phyloP scores from a whole-genome alignment of 495 filamentous ascomycete genomes.

The Aspergillus coremiiformis region DNA sequence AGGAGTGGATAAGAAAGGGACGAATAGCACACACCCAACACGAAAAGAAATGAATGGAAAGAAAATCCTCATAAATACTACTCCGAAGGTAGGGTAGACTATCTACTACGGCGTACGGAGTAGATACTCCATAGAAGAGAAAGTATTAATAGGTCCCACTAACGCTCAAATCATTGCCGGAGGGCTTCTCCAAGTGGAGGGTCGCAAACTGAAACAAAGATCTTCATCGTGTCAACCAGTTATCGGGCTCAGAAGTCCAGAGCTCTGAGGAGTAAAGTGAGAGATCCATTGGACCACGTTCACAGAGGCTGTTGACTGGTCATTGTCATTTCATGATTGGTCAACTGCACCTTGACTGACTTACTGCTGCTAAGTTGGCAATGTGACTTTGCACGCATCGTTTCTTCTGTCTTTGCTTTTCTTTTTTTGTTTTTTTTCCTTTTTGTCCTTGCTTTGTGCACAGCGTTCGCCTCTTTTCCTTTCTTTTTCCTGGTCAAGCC shows the following conservation, averaged over 20 bases:
- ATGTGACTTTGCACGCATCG: conserved; percentile 1
- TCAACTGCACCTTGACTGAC: neutral
- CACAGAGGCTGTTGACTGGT: neutral
- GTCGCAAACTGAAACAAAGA: neutral
- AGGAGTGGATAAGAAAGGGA: neutral
- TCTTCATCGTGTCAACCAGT: neutral
- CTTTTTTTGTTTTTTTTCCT: neutral
- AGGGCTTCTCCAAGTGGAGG: too few relatives aligned
- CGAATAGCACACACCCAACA: too few relatives aligned
- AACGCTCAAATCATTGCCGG: too few relatives aligned
- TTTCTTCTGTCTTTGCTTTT: neutral
- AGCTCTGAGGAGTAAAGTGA: too few relatives aligned
- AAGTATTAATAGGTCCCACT: too few relatives aligned
- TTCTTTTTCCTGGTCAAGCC: neutral
- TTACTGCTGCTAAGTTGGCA: conserved; percentile 6
- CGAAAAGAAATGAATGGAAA: too few relatives aligned
- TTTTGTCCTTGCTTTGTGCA: conserved; percentile 2
- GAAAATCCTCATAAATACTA: too few relatives aligned
- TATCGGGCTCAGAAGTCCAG: neutral
- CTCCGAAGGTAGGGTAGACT: too few relatives aligned
- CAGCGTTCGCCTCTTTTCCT: neutral
- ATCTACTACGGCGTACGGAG: too few relatives aligned
- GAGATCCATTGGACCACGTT: conserved; percentile 4
- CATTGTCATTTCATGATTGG: conserved; percentile 2
- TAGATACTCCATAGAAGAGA: too few relatives aligned